Evolutionary conservation across 768 basidiomycete genomes (phyloP).

Genomic region (Amanita brunnescens): DNA sequence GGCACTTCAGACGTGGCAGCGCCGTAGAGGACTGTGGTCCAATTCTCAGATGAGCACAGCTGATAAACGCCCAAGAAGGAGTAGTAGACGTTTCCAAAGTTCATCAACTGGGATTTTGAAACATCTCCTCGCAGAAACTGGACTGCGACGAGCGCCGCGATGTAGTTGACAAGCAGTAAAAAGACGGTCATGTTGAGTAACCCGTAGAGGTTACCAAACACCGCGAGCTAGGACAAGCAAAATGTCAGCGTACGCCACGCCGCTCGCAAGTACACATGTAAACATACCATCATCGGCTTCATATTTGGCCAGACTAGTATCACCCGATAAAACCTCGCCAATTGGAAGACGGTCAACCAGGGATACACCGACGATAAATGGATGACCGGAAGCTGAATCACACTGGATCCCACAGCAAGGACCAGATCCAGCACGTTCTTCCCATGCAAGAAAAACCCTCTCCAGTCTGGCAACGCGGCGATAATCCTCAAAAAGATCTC

Average conservation of each 20-base stretch:
- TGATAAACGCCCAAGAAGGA: constrained; percentile 83
- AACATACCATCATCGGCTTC: constrained; percentile 73
- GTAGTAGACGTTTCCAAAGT: constrained; percentile 78
- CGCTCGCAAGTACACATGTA: not conserved
- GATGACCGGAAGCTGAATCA: constrained; percentile 83
- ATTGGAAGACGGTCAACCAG: constrained; percentile 87
- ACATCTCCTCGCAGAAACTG: constrained; percentile 87
- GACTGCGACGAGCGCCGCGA: constrained; percentile 74
- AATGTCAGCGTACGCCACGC: not conserved
- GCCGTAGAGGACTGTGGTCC: constrained; percentile 69
- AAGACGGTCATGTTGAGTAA: constrained; percentile 89
- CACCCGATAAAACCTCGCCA: constrained; percentile 84
- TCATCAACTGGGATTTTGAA: constrained; percentile 40
- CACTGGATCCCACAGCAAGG: constrained; percentile 63
- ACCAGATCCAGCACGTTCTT: constrained; percentile 70
- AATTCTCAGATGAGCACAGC: constrained; percentile 90
- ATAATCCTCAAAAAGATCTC: constrained; percentile 76
- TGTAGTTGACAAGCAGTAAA: constrained; percentile 77
- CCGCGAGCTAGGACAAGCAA: constrained; percentile 48
- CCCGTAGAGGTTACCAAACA: constrained; percentile 90
- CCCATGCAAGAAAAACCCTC: constrained; percentile 56
- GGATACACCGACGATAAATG: constrained; percentile 56
- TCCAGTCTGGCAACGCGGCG: constrained; percentile 74
- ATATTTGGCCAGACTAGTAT: constrained; percentile 87
- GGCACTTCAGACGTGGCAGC: constrained; percentile 51